Evolutionary conservation across 768 basidiomycete genomes (phyloP).

Genomic region (Leccinum variicolor): DNA sequence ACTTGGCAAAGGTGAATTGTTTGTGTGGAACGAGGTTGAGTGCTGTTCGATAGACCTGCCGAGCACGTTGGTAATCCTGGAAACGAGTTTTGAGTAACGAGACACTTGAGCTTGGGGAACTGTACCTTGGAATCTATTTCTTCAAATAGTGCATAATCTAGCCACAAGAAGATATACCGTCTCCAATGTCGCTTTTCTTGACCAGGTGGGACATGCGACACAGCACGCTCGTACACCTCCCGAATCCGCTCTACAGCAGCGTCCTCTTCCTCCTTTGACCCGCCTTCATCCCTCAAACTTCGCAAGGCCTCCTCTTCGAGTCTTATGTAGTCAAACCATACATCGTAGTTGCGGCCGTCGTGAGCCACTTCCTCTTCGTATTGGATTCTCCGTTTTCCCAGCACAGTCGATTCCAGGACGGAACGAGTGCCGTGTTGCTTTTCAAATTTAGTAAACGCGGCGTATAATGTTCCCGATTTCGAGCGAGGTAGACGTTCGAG

Average conservation of each 20-base stretch:
- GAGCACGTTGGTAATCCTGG: slow-evolving; percentile 79
- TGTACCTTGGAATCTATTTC: slow-evolving; percentile 89
- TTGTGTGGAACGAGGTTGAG: slow-evolving; percentile 91
- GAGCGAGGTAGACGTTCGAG: slow-evolving; percentile 87
- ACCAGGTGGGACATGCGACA: slow-evolving; percentile 93
- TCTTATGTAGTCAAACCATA: slow-evolving; percentile 96
- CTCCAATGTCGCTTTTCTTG: slow-evolving; percentile 91
- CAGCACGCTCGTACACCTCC: slow-evolving; percentile 94
- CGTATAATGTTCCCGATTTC: slow-evolving; percentile 84
- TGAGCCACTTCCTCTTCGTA: slow-evolving; percentile 95
- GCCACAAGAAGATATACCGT: slow-evolving; percentile 88
- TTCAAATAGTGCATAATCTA: slow-evolving; percentile 95
- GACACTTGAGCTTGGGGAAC: background rate
- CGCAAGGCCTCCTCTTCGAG: slow-evolving; percentile 86
- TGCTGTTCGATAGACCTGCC: slow-evolving; percentile 92
- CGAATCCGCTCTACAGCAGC: slow-evolving; percentile 65
- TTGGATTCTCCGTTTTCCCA: slow-evolving; percentile 97
- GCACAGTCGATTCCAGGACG: slow-evolving; percentile 88
- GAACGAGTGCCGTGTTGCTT: slow-evolving; percentile 93
- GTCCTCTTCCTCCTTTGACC: slow-evolving; percentile 66
- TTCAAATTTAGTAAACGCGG: slow-evolving; percentile 95
- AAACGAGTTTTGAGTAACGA: slow-evolving; percentile 1
- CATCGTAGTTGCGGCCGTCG: slow-evolving; percentile 93
- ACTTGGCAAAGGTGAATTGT: slow-evolving; percentile 94
- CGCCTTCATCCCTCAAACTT: slow-evolving; percentile 73